Evolutionary conservation across 176 grass and related monocot genomes (phyloP).

Genomic region (Avena atlantica): DNA sequence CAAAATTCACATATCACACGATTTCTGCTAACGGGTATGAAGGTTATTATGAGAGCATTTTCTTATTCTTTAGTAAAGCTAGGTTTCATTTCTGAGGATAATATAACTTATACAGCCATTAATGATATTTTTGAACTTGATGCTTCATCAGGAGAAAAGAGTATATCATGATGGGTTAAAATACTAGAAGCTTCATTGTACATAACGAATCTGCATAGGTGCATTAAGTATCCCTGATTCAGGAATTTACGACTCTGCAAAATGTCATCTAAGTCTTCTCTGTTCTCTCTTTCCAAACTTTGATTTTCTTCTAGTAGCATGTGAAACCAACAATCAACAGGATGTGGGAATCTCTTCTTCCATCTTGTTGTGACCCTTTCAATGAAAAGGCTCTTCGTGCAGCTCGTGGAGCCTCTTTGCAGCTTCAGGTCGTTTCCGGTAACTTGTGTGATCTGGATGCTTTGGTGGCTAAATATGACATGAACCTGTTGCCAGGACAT

Average conservation of each 20-base stretch:
- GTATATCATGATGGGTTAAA: neutral
- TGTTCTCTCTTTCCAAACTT: neutral
- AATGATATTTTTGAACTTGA: neutral
- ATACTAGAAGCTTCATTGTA: neutral
- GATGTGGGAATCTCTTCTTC: constrained; percentile 87
- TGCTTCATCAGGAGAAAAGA: neutral
- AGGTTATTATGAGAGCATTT: neutral
- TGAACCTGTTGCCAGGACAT: constrained; percentile 80
- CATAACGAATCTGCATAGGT: neutral
- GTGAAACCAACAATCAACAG: constrained; percentile 48
- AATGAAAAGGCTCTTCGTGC: constrained; percentile 92
- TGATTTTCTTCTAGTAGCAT: constrained; percentile 27
- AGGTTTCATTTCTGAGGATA: neutral
- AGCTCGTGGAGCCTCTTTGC: constrained; percentile 81
- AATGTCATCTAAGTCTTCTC: neutral
- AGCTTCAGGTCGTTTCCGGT: constrained; percentile 74
- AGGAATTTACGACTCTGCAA: neutral
- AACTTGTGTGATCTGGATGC: constrained; percentile 55
- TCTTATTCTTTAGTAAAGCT: neutral
- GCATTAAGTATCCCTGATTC: neutral
- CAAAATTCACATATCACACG: neutral
- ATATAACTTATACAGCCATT: neutral
- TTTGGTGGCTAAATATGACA: constrained; percentile 48
- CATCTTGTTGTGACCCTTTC: constrained; percentile 87
- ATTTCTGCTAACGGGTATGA: neutral